Percentiles rank a stretch among this genome's conserved stretches.
Evolutionary conservation across 106 monocot genomes (phyloP).

Genomic region (Phalaenopsis equestris): DNA sequence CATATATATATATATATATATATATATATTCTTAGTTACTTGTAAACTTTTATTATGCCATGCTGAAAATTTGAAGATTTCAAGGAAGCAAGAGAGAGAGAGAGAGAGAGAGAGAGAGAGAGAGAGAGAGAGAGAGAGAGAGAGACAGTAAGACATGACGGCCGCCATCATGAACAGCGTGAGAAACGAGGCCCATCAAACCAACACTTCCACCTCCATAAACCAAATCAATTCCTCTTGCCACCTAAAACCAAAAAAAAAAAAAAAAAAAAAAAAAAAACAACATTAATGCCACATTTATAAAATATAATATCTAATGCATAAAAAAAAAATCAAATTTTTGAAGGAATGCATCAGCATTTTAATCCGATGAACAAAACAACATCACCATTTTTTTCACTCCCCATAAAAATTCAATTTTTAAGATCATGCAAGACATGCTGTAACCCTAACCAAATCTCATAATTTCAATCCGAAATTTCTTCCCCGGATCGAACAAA

Average conservation of each 20-base stretch:
- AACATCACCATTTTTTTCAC: not conserved
- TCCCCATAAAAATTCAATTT: not conserved
- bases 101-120: not conserved
- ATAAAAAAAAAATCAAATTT: not conserved
- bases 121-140: constrained; percentile 13
- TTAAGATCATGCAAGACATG: constrained; percentile 12
- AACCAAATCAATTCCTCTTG: constrained; percentile 49
- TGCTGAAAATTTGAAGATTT: no score
- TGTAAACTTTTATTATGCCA: no score
- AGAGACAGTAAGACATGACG: constrained; percentile 53
- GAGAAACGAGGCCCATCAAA: constrained; percentile 54
- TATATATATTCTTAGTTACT: no score
- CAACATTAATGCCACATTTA: no score
- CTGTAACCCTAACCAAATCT: not conserved
- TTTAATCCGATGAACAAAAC: not conserved
- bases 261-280: no score
- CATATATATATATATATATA: no score
- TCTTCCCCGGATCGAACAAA: not conserved
- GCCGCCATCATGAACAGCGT: constrained; percentile 48
- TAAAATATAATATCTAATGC: constrained; percentile 1
- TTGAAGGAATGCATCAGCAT: no score
- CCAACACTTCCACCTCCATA: constrained; percentile 61
- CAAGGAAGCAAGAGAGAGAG: no score
- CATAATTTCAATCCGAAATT: not conserved
- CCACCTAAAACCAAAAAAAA: constrained; percentile 24